Conservation (phyloP, 257 asterid species). For the Dorcoceras hygrometricum region DNA sequence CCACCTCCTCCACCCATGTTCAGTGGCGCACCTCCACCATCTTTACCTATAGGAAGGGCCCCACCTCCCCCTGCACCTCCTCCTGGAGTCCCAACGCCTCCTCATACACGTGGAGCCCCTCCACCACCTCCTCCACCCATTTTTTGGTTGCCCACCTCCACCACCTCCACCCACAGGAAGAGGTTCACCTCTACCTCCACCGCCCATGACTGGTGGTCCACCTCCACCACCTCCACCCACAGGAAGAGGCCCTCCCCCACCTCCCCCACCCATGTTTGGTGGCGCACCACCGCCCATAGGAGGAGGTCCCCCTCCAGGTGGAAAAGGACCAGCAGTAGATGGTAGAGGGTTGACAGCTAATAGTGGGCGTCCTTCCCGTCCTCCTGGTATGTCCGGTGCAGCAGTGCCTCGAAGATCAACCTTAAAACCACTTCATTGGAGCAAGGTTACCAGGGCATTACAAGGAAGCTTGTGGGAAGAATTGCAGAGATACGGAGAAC, state of each 20-base stretch:
- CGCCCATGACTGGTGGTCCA: conserved; percentile 52
- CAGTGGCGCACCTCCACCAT: conserved; percentile 44
- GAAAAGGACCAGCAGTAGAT: conserved; percentile 61
- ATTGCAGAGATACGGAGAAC: conserved; percentile 82
- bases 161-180: conserved; percentile 41
- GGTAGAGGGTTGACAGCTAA: conserved; percentile 64
- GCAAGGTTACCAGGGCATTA: conserved; percentile 91
- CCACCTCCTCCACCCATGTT: conserved; percentile 42
- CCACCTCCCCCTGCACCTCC: conserved; percentile 15
- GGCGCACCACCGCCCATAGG: conserved; percentile 63
- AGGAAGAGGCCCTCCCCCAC: conserved; percentile 38
- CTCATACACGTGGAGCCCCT: conserved; percentile 24
- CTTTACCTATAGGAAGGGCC: conserved; percentile 32
- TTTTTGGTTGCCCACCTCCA: conserved; percentile 38
- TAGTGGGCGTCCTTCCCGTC: conserved; percentile 73
- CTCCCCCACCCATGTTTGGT: too few relatives aligned
- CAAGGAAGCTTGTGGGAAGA: conserved; percentile 99
- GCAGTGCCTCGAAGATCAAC: conserved; percentile 69
- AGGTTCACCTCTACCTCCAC: conserved; percentile 60
- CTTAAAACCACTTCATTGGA: conserved; percentile 96
- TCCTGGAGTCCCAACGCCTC: conserved; percentile 20
- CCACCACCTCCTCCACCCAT: conserved; percentile 39
- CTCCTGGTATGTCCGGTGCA: conserved; percentile 40
- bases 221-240: conserved; percentile 65
- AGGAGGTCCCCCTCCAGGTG: conserved; percentile 79